Base-by-base conservation (phyloP, 345 rosid species). In the Citrus cavaleriei region DNA sequence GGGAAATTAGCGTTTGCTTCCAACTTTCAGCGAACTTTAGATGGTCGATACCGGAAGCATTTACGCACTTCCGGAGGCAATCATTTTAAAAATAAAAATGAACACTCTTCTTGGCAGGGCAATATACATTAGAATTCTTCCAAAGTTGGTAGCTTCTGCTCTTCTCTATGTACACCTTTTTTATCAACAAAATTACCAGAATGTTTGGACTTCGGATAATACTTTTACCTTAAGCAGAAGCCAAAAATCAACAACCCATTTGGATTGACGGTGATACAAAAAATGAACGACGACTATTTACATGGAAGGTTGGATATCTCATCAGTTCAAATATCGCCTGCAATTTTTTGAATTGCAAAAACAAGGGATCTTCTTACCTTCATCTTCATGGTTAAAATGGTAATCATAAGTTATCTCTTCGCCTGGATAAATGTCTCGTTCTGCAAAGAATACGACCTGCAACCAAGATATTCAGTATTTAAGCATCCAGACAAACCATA, bases 321-420 rank as follows among this genome's bases (percentile, higher is more conserved):
- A 77, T 88, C 78, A 89, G 70, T 89, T 89, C 82, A 89, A 70
- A 74, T 81, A 87, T 22, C 80, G 85, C 82, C 89, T 83, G 83
- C 92, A 89, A 74, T 89, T 86, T 67, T 81, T 89, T n/a, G 90
- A 83, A 81, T 85, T 84, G 81, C 89, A 87, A 73, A 85, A 83
- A 69, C 92, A 85, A 5, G 86, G 85, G 19, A 87, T 89, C 78
- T 87, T 87, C 80, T 87, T 87, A 25, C 92, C 89, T 83, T 87
- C 87, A 75, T 89, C 92, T 79, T 89, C 90, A 38, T 83, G 84
- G 85, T 85, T 89, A 63, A 89, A 89, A 81, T 87, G 86, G 78
- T 89, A 89, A 70, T 89, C 92, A 46, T 89, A 87, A 6, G 92
- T 89, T 81, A 89, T 81, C 83, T 89, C 91, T 81, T 89, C 90